These are phyloP conservation scores for Ophiocordyceps sinensis DNA, from an alignment of 2,329 filamentous ascomycete genomes.

Conservation along the genomic window DNA sequence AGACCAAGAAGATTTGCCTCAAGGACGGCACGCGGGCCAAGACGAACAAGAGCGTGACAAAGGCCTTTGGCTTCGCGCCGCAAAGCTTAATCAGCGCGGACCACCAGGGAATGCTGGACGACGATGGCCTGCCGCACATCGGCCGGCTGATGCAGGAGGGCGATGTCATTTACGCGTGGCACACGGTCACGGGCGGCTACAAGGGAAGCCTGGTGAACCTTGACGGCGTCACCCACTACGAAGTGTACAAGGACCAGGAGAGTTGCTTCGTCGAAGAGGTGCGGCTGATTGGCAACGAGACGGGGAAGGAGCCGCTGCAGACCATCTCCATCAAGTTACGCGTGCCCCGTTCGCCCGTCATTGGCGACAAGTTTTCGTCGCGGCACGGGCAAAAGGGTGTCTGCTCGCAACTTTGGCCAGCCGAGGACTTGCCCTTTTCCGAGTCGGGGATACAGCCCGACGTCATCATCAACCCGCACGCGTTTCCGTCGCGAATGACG, in stretches of 20 bases:
- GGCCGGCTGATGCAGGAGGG: conserved; percentile 67
- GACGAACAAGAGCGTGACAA: conserved; percentile 54
- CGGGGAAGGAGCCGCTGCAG: conserved; percentile 70
- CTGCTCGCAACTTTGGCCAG: conserved; percentile 88
- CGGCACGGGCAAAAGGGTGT: conserved; percentile 98
- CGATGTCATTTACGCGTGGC: conserved; percentile 76
- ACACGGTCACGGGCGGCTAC: conserved; percentile 72
- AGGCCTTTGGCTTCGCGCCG: conserved; percentile 85
- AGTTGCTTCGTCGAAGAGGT: conserved; percentile 85
- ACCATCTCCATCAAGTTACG: conserved; percentile 86
- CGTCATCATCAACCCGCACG: conserved; percentile 97
- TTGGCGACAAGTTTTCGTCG: conserved; percentile 98
- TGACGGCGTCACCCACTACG: conserved; percentile 72
- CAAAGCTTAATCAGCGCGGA: conserved; percentile 56
- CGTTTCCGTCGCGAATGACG: conserved; percentile 98
- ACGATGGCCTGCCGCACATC: conserved; percentile 73
- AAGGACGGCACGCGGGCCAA: conserved; percentile 61
- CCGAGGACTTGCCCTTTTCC: conserved; percentile 88
- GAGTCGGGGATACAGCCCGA: conserved; percentile 95
- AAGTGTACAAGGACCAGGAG: conserved; percentile 91
- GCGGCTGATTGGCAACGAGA: conserved; percentile 74
- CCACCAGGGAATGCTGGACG: conserved; percentile 61
- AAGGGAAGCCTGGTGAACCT: conserved; percentile 68
- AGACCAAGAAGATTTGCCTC: conserved; percentile 82
- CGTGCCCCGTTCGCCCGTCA: conserved; percentile 76